Percentiles rank a stretch among this genome's conserved stretches.
Conservation (phyloP, 352 stramenopile genomes). For the Pythium utonaiense region DNA sequence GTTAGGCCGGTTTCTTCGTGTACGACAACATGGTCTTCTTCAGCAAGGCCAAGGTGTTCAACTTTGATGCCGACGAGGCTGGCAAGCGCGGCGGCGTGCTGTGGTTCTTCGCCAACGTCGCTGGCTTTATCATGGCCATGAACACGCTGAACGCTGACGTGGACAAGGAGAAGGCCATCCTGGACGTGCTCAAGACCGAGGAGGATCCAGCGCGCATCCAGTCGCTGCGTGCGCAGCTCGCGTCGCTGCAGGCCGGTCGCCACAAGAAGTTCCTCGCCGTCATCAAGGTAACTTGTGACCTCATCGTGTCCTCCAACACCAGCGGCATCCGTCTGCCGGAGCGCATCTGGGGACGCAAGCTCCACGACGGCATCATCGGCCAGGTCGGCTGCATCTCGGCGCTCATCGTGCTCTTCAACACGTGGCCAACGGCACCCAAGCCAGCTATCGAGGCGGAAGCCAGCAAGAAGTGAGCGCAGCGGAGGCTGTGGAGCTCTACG, state of each 20-base stretch:
- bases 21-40: constrained; percentile 87
- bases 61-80: constrained; percentile 61
- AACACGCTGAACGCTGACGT: constrained; percentile 71
- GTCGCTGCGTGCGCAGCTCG: constrained; percentile 53
- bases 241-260: constrained; percentile 49
- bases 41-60: constrained; percentile 71
- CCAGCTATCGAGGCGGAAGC: constrained; percentile 14
- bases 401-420: constrained; percentile 81
- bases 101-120: constrained; percentile 84
- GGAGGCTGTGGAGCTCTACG: not conserved
- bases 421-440: constrained; percentile 55
- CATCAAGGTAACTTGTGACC: constrained; percentile 78
- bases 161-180: constrained; percentile 77
- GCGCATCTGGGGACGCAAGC: constrained; percentile 70
- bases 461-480: constrained; percentile 16
- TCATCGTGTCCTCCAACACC: constrained; percentile 86
- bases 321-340: constrained; percentile 70
- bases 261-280: constrained; percentile 82
- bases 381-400: constrained; percentile 77
- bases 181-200: constrained; percentile 67
- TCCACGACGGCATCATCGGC: constrained; percentile 84
- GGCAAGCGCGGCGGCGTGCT: constrained; percentile 65
- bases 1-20: constrained; percentile 74
- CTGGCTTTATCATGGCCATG: constrained; percentile 68
- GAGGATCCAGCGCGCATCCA: constrained; percentile 54